Percentiles rank a stretch among this genome's conserved stretches.
phyloP scores from a whole-genome alignment of 2,329 filamentous ascomycete genomes.

The Trichoderma afroharzianum region DNA sequence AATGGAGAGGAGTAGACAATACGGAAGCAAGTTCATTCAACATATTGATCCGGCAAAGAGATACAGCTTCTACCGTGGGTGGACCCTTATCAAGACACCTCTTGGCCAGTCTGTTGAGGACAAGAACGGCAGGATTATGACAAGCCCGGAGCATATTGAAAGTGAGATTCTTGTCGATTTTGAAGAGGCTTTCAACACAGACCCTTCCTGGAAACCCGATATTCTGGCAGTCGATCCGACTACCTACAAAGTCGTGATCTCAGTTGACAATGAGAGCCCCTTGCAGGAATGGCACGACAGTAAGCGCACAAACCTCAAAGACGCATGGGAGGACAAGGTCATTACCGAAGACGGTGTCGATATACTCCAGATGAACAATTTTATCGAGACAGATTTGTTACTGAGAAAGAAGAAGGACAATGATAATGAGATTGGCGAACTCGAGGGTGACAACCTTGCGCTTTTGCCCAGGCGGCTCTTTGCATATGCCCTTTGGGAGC shows the following conservation, averaged over 20 bases:
- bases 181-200: slow-evolving; percentile 14
- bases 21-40: background rate
- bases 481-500: slow-evolving; percentile 39
- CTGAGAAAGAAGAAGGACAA: slow-evolving; percentile 5
- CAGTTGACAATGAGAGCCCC: slow-evolving; percentile 1
- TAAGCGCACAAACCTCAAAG: slow-evolving; percentile 1
- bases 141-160: slow-evolving; percentile 15
- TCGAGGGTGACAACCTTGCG: slow-evolving; percentile 29
- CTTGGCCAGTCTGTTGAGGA: background rate
- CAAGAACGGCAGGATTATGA: background rate
- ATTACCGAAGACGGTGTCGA: slow-evolving; percentile 1
- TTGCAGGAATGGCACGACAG: slow-evolving; percentile 8
- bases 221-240: background rate
- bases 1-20: background rate
- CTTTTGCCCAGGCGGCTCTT: slow-evolving; percentile 41
- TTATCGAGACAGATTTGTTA: background rate
- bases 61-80: slow-evolving; percentile 11
- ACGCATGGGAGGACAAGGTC: slow-evolving; percentile 8
- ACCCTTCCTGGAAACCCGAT: slow-evolving; percentile 14
- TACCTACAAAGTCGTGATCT: background rate
- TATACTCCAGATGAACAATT: slow-evolving; percentile 5
- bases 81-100: slow-evolving; percentile 11
- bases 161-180: slow-evolving; percentile 18
- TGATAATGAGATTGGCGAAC: slow-evolving; percentile 18
- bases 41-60: slow-evolving; percentile 1